A percentile compares a stretch with the other conserved stretches of the same genome.
These are phyloP conservation scores for Geotrichum restrictum DNA, from an alignment of 1,139 yeast species.

Conservation along the genomic window DNA sequence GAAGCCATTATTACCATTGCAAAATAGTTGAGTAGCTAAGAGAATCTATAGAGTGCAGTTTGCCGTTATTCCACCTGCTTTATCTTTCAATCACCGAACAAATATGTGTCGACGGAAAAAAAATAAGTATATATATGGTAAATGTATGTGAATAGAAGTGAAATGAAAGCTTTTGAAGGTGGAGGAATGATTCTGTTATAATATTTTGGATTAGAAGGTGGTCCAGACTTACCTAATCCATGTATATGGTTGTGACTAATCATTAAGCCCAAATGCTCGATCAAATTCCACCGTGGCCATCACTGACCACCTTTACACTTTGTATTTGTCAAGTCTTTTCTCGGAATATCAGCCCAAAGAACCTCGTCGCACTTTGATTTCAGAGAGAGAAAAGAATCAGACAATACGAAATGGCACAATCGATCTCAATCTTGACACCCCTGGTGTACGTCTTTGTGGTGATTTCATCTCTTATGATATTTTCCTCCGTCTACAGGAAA, in stretches of 20 bases:
- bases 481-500: slow-evolving; percentile 67
- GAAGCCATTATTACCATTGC: slow-evolving; percentile 2
- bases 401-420: slow-evolving; percentile 32
- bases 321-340: background rate
- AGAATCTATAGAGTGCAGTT: no score
- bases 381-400: background rate
- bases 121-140: no score
- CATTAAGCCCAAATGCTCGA: no score
- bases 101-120: background rate
- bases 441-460: slow-evolving; percentile 71
- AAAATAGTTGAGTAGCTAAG: background rate
- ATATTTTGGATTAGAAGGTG: no score
- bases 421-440: slow-evolving; percentile 80
- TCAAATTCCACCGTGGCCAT: slow-evolving; percentile 12
- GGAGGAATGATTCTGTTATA: background rate
- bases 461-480: slow-evolving; percentile 65
- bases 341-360: background rate
- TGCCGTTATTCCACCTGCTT: no score
- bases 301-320: background rate
- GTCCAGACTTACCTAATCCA: no score
- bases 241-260: no score
- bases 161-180: background rate
- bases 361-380: background rate
- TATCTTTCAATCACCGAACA: background rate
- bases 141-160: no score